Evolutionary conservation across 768 basidiomycete genomes (phyloP), one percentile per base, ranked within the genome.

Genomic region (Mycena albidolilacea): DNA sequence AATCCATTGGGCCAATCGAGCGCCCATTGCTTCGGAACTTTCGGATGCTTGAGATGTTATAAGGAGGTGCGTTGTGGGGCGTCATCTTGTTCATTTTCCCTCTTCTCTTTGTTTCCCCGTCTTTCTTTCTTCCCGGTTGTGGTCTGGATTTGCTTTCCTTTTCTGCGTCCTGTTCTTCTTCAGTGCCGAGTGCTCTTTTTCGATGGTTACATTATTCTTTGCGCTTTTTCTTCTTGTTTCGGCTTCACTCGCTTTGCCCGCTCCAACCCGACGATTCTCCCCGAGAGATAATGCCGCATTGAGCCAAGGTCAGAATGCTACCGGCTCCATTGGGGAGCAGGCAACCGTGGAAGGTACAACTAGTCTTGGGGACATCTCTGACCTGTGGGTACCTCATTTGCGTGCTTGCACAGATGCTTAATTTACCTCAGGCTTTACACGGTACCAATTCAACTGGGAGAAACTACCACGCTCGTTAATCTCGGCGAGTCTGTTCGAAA

Each of bases 361-460:
- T 54, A 84, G 84, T 15, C 71, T 85, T n/a, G 86, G 85, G 17
- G 75, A 77, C 64, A 73, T 73, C 69, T 64, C 67, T n/a, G 77
- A 76, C 35, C 57, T 76, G 73, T 74, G 50, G 15, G 70, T 74
- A 8, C 57, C 43, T 55, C 60, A 15, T 19, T 38, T 58, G 23
- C 11, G 62, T 46, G 37, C 12, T 50, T 39, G 10, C 17, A 15
- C 23, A 21, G 23, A 21, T 15, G 1, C 30, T 48, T 37, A 44
- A 44, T 38, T 41, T 12, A 21, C 21, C 7, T 12, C 58, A 79
- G 76, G 19, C 71, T 80, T 43, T 90, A 90, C 71, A 88, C 80
- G 12, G 86, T 89, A 21, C 82, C 85, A 23, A 80, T 90, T 23
- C 79, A 82, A 69, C 77, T 90, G 21, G 89, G 88, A 35, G 78